phyloP scores from a whole-genome alignment of 177 flowering plant species.

The Vitis hybrid region DNA sequence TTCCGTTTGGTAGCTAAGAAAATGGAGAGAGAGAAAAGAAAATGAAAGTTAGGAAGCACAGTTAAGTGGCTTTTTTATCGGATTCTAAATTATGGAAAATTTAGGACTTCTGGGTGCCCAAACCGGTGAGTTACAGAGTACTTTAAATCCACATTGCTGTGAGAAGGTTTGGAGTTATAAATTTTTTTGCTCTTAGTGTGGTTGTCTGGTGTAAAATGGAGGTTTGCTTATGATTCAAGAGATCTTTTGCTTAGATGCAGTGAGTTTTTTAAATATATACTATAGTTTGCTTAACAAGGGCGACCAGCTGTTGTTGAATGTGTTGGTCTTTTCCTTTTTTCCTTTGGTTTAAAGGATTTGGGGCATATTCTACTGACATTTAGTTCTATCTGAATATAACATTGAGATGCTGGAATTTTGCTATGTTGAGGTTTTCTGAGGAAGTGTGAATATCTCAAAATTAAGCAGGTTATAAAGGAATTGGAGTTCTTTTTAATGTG shows the following conservation, averaged over 20 bases:
- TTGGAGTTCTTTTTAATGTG: constrained; percentile 1
- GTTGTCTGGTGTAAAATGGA: background rate
- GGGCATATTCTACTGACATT: background rate
- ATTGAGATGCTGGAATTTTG: background rate
- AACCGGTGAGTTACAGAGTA: no score
- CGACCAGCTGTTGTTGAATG: constrained; percentile 3
- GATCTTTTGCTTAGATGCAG: constrained; percentile 2
- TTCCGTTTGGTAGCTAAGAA: background rate
- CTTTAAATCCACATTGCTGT: background rate
- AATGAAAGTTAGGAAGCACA: background rate
- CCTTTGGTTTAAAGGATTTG: background rate
- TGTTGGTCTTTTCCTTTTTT: background rate
- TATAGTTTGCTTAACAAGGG: background rate
- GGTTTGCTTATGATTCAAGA: background rate
- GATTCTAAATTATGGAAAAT: no score
- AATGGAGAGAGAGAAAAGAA: background rate
- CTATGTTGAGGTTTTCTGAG: background rate
- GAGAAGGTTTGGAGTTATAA: background rate
- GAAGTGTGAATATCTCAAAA: background rate
- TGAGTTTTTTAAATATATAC: background rate
- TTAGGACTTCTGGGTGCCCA: no score
- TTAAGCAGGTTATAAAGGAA: constrained; percentile 4
- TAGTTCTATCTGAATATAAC: no score
- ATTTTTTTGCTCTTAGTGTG: background rate
- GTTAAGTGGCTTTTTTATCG: no score